These are phyloP conservation scores for Cucurbita argyrosperma DNA, from an alignment of 306 rosid species.

Conservation along the genomic window DNA sequence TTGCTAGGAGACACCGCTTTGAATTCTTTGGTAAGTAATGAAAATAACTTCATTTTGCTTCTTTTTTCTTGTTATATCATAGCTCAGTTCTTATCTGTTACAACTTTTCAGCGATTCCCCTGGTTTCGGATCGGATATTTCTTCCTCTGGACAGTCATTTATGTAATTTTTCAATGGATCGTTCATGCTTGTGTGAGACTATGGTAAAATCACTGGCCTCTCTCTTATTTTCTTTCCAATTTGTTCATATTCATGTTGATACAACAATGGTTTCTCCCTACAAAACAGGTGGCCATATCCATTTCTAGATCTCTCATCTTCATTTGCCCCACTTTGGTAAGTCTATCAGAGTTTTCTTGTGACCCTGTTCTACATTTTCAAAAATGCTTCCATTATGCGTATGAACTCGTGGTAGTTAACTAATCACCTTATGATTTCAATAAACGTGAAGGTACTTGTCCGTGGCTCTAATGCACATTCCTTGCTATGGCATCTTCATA, in stretches of 20 bases:
- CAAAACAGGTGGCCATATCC: conserved; percentile 96
- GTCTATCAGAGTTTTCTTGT: neutral
- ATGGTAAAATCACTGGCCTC: conserved; percentile 36
- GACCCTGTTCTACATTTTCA: neutral
- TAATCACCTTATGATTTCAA: conserved; percentile 10
- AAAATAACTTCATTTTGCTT: neutral
- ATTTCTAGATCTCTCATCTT: conserved; percentile 82
- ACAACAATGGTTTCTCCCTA: conserved; percentile 4
- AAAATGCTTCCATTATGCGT: neutral
- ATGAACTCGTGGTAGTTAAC: neutral
- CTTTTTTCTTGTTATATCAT: neutral
- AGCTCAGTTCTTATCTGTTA: neutral
- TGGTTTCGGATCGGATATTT: conserved; percentile 96
- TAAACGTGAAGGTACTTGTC: conserved; percentile 56
- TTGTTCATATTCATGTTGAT: neutral
- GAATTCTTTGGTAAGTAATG: conserved; percentile 51
- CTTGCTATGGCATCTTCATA: conserved; percentile 74
- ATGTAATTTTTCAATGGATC: conserved; percentile 75
- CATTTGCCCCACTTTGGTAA: conserved; percentile 74
- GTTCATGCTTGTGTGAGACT: conserved; percentile 59
- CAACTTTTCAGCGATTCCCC: conserved; percentile 43
- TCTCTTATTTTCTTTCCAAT: neutral
- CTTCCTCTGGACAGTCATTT: conserved; percentile 71
- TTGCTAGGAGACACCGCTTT: conserved; percentile 71
- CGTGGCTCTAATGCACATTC: conserved; percentile 73